phyloP scores from a whole-genome alignment of 2,329 filamentous ascomycete species.

The Botrytis fabae region DNA sequence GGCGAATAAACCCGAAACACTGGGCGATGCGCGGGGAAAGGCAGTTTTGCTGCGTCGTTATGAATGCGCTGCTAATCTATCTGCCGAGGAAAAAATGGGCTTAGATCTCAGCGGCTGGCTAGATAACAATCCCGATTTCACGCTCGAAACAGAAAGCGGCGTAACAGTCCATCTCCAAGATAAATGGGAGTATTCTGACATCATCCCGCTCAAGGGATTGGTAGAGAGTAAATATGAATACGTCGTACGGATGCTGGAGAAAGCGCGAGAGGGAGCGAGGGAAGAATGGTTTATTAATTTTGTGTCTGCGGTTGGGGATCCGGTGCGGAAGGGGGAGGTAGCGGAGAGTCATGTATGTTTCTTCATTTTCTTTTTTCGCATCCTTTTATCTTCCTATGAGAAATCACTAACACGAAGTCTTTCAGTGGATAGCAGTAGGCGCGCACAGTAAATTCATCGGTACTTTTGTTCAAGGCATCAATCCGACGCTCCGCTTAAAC shows the following conservation, averaged over 20 bases:
- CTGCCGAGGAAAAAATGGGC: conserved; percentile 39
- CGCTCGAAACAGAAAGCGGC: conserved; percentile 44
- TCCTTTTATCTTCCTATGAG: neutral
- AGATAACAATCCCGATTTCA: conserved; percentile 63
- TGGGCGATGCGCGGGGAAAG: conserved; percentile 65
- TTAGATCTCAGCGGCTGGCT: conserved; percentile 54
- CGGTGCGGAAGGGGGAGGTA: conserved; percentile 42
- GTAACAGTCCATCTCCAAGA: conserved; percentile 48
- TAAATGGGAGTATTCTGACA: conserved; percentile 47
- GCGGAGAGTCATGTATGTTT: conserved; percentile 43
- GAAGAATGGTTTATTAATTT: conserved; percentile 47
- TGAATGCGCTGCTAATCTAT: conserved; percentile 47
- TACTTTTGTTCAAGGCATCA: conserved; percentile 48
- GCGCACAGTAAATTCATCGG: conserved; percentile 45
- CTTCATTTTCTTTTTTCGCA: neutral
- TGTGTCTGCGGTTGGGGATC: conserved; percentile 46
- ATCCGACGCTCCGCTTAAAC: conserved; percentile 41
- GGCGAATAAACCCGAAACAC: conserved; percentile 56
- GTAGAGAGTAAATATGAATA: conserved; percentile 44
- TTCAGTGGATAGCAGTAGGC: conserved; percentile 46
- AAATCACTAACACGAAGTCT: neutral
- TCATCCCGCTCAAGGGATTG: conserved; percentile 44
- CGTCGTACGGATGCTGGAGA: conserved; percentile 44
- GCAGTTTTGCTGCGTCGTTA: conserved; percentile 69
- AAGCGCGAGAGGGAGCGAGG: conserved; percentile 35